These are phyloP conservation scores for Apiotrichum mycotoxinovorans DNA, from an alignment of 1,284 basidiomycete species.

Conservation along the genomic window DNA sequence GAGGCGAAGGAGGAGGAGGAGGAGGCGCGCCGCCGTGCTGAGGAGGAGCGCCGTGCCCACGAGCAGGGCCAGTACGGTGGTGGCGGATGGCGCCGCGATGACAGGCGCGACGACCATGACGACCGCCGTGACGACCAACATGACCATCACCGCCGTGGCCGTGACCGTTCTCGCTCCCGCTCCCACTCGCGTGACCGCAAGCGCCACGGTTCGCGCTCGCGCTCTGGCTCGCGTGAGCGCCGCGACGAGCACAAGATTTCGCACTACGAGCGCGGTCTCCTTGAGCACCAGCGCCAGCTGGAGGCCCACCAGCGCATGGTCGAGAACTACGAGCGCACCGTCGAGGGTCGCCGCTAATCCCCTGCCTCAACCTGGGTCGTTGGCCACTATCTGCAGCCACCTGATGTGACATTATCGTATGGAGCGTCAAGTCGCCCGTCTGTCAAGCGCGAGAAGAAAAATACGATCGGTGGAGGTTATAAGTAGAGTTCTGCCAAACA, in stretches of 20 bases:
- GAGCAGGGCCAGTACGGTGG: neutral
- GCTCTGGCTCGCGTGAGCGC: neutral
- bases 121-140: neutral
- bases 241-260: slow-evolving; percentile 2
- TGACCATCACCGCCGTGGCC: neutral
- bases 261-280: slow-evolving; percentile 4
- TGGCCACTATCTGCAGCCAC: no score
- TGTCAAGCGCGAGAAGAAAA: neutral
- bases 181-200: no score
- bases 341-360: slow-evolving; percentile 3
- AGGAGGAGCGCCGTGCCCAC: neutral
- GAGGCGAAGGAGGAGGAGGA: neutral
- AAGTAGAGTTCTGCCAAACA: no score
- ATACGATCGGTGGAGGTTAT: no score
- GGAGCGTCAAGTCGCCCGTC: no score
- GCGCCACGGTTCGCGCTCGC: neutral
- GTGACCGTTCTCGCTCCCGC: neutral
- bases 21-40: neutral
- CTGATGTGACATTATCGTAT: no score
- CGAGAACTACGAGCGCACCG: slow-evolving; percentile 6
- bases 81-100: neutral
- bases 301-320: slow-evolving; percentile 10
- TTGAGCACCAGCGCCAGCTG: slow-evolving; percentile 10
- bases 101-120: neutral
- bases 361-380: neutral